Conservation (phyloP, 345 rosid species). For the Salix caprea region DNA sequence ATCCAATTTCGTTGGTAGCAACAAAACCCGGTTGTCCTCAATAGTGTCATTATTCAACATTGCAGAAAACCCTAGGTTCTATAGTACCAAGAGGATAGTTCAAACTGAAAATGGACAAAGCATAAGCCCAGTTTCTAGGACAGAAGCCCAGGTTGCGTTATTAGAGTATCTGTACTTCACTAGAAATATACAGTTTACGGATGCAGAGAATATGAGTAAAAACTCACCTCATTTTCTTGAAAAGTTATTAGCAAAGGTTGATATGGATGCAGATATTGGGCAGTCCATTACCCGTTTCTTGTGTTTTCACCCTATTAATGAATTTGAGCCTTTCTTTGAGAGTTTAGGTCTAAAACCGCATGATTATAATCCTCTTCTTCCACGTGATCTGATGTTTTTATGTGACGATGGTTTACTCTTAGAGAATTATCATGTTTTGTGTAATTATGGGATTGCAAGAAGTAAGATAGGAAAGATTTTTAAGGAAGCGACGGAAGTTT, state of each 20-base stretch:
- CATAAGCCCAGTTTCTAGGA: slow-evolving; percentile 24
- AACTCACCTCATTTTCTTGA: slow-evolving; percentile 53
- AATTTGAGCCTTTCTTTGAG: slow-evolving; percentile 86
- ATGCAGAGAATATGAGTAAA: slow-evolving; percentile 67
- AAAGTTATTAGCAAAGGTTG: slow-evolving; percentile 36
- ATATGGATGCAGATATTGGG: slow-evolving; percentile 30
- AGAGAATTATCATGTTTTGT: slow-evolving; percentile 60
- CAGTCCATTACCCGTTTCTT: slow-evolving; percentile 43
- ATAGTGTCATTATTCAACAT: slow-evolving; percentile 13
- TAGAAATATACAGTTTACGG: slow-evolving; percentile 49
- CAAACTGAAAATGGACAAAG: slow-evolving; percentile 9
- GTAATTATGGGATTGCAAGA: slow-evolving; percentile 52
- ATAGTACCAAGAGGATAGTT: slow-evolving; percentile 22
- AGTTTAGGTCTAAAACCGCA: slow-evolving; percentile 59
- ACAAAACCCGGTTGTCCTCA: slow-evolving; percentile 19
- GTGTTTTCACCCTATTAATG: slow-evolving; percentile 73
- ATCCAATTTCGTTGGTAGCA: slow-evolving; percentile 24
- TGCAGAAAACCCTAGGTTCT: slow-evolving; percentile 39
- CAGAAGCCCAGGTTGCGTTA: slow-evolving; percentile 63
- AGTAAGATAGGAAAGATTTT: slow-evolving; percentile 56
- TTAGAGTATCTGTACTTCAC: slow-evolving; percentile 62
- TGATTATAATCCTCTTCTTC: slow-evolving; percentile 48
- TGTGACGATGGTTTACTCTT: slow-evolving; percentile 56
- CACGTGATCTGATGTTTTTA: slow-evolving; percentile 44
- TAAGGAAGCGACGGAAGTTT: slow-evolving; percentile 53